These are phyloP conservation scores for Xylaria hypoxylon DNA, from an alignment of 2,329 filamentous ascomycete species.

Conservation along the genomic window DNA sequence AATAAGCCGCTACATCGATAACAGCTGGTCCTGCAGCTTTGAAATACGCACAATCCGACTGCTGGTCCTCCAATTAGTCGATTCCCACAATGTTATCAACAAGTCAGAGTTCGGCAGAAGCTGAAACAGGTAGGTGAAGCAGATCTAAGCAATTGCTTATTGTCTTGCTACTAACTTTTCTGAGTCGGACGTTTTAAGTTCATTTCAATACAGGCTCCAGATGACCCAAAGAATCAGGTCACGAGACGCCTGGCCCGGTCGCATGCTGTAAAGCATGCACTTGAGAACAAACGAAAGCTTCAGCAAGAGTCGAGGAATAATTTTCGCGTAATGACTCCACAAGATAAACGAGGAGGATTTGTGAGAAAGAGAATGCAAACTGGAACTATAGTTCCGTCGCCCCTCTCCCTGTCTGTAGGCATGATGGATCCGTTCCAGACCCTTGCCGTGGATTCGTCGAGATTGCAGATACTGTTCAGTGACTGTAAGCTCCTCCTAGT, in stretches of 20 bases:
- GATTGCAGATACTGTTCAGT: conserved; percentile 38
- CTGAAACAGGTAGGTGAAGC: conserved; percentile 19
- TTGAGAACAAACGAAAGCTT: conserved; percentile 48
- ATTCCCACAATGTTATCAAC: conserved; percentile 11
- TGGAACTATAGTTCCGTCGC: background rate
- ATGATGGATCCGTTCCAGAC: conserved; percentile 42
- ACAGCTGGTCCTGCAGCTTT: background rate
- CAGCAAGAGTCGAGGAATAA: conserved; percentile 45
- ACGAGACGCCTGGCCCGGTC: conserved; percentile 47
- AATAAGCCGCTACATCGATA: background rate
- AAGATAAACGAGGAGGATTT: conserved; percentile 20
- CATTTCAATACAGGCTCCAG: conserved; percentile 38
- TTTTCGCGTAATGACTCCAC: conserved; percentile 42
- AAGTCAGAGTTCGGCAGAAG: background rate
- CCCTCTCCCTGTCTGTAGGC: conserved; percentile 18
- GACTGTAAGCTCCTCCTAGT: conserved; percentile 38
- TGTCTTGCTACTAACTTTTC: conserved; percentile 31
- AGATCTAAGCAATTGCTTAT: background rate
- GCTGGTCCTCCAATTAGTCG: background rate
- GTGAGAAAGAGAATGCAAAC: background rate
- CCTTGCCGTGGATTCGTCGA: conserved; percentile 43
- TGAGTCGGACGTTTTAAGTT: conserved; percentile 26
- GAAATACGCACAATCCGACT: background rate
- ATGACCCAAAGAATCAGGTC: conserved; percentile 37
- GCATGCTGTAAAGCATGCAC: conserved; percentile 48